These are phyloP conservation scores for thale cress (Arabidopsis thaliana) DNA, from an alignment of 345 rosid genomes.

Conservation along the genomic window DNA sequence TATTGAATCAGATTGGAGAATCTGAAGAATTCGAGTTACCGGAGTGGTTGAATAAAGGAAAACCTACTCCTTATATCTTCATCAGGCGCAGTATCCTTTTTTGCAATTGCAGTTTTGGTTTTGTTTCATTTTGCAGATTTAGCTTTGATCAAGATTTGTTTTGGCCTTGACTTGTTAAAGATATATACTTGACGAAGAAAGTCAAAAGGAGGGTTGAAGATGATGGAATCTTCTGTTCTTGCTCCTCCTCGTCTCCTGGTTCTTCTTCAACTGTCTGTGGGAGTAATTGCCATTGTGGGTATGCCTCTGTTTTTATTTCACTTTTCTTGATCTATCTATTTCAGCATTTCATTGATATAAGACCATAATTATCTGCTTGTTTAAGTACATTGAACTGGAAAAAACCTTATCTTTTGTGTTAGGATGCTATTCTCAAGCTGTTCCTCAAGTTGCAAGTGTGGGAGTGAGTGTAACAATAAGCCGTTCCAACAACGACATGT, in stretches of 20 bases:
- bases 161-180: slow-evolving; percentile 53
- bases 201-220: slow-evolving; percentile 74
- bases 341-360: background rate
- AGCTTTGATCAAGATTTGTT: slow-evolving; percentile 27
- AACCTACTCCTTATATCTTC: slow-evolving; percentile 65
- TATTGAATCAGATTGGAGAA: slow-evolving; percentile 69
- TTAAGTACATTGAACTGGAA: background rate
- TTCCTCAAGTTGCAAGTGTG: slow-evolving; percentile 94
- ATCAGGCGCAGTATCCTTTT: slow-evolving; percentile 91
- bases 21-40: slow-evolving; percentile 85
- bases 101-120: background rate
- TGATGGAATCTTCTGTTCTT: slow-evolving; percentile 98
- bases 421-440: slow-evolving; percentile 97
- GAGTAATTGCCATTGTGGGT: slow-evolving; percentile 98
- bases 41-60: slow-evolving; percentile 72
- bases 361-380: background rate
- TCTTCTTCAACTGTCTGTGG: slow-evolving; percentile 59
- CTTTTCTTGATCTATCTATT: background rate
- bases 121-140: background rate
- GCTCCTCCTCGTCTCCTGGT: slow-evolving; percentile 58
- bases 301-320: slow-evolving; percentile 41
- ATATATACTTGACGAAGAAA: slow-evolving; percentile 85
- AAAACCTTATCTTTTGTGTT: slow-evolving; percentile 14
- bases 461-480: slow-evolving; percentile 76
- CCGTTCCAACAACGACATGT: slow-evolving; percentile 89